Evolutionary conservation across 2,329 filamentous ascomycete species (phyloP), one percentile per base, ranked within the genome.

Genomic region (Neofusicoccum laricinum): DNA sequence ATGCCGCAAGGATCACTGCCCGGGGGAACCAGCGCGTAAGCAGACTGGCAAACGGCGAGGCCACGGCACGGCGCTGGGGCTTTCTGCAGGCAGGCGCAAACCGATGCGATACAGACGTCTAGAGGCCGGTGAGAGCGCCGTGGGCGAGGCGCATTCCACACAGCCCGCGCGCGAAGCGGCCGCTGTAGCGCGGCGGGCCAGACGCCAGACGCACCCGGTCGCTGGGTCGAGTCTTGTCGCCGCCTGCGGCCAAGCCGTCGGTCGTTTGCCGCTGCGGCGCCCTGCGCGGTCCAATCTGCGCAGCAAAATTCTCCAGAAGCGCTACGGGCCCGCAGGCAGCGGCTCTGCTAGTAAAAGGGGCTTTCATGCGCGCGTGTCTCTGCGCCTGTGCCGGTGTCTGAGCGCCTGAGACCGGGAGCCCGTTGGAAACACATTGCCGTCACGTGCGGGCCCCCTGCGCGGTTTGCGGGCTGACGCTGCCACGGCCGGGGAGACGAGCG

Each of bases 21-120:
- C 53, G 53, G 63, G 25, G 63, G 53, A 58, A 58, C 53, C 53
- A 58, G 53, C 53, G 53, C 38, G 53, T 59, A 34, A 59, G 55
- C 55, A 59, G 55, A 40, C 25, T 21, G 55, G 40, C 41, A 17
- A 61, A 46, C 61, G 49, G 41, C 48, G 38, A 32, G 40, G 43
- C 32, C 53, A 58, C 36, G 12, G 21, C 36, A 19, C n/a, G 30
- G 61, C 19, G 25, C 25, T 30, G 25, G 25, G 25, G 25, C 25
- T 11, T 21, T 19, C 12, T n/a, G 19, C 38, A 45, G 53, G 30
- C 50, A 25, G 38, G 51, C 38, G 34, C 51, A 43, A 11, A 17
- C 17, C n/a, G 48, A 63, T 38, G 45, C 57, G 32, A 45, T 19
- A n/a, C 19, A 38, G 50, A 55, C 50, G 14, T 55, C 36, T 36